A percentile compares a stretch with the other conserved stretches of the same genome.
Conservation (phyloP, 2,329 filamentous ascomycete species). For the Sporothrix pseudoabietina region DNA sequence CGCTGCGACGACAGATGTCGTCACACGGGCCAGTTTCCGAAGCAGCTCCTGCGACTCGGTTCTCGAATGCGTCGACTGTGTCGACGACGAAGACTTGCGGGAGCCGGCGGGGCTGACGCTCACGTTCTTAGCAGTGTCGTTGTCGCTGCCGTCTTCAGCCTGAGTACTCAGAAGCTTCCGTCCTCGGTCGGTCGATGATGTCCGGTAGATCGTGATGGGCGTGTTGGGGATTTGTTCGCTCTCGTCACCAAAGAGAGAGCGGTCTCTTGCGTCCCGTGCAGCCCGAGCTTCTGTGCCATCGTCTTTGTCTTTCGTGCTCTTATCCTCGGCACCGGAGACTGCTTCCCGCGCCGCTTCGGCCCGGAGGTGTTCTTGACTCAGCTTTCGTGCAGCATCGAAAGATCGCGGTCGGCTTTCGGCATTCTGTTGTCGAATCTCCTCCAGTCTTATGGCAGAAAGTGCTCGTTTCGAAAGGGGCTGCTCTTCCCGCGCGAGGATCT, state of each 20-base stretch:
- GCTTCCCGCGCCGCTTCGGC: slow-evolving; percentile 2
- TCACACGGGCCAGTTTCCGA: slow-evolving; percentile 51
- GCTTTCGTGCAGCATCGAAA: slow-evolving; percentile 39
- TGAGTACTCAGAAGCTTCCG: slow-evolving; percentile 2
- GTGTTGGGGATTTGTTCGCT: slow-evolving; percentile 46
- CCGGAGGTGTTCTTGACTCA: slow-evolving; percentile 38
- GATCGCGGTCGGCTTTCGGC: slow-evolving; percentile 43
- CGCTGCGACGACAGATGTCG: slow-evolving; percentile 24
- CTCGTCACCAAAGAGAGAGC: slow-evolving; percentile 28
- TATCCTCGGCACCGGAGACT: background rate
- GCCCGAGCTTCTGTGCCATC: slow-evolving; percentile 24
- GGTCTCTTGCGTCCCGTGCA: background rate
- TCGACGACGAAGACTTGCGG: slow-evolving; percentile 32
- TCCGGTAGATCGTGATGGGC: slow-evolving; percentile 47
- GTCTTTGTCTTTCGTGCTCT: background rate
- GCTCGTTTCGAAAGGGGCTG: slow-evolving; percentile 50
- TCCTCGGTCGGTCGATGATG: slow-evolving; percentile 26
- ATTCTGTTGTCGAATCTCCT: slow-evolving; percentile 57
- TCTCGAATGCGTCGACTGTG: slow-evolving; percentile 37
- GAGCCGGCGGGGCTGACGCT: slow-evolving; percentile 30
- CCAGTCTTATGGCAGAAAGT: slow-evolving; percentile 53
- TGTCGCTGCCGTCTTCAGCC: slow-evolving; percentile 27
- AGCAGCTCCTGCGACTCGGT: slow-evolving; percentile 54
- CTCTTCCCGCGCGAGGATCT: slow-evolving; percentile 50
- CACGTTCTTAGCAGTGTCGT: slow-evolving; percentile 10